A percentile compares a stretch with the other conserved stretches of the same genome.
These are phyloP conservation scores for Hordeum marinum DNA, from an alignment of 176 grass and related monocot species.

Conservation along the genomic window DNA sequence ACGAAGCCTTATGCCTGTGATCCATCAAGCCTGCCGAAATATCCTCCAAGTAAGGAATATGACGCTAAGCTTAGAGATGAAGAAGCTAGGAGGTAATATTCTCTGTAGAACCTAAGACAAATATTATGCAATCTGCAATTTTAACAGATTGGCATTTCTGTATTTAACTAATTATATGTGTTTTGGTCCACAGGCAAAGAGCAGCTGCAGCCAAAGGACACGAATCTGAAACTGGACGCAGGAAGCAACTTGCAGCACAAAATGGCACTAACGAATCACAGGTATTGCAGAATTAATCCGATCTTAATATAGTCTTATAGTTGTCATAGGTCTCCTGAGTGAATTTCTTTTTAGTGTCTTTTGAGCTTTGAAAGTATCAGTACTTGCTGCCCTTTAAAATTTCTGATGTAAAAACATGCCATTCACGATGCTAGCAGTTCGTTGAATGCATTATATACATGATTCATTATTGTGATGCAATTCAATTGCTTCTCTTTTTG, in stretches of 20 bases:
- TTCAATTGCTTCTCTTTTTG: neutral
- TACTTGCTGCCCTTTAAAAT: too few species aligned
- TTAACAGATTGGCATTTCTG: neutral
- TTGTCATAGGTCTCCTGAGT: neutral
- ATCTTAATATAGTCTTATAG: slow-evolving; percentile 4
- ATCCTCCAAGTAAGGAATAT: slow-evolving; percentile 99
- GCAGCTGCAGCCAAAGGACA: slow-evolving; percentile 66
- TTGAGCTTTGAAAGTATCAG: neutral
- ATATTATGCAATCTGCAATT: slow-evolving; percentile 1
- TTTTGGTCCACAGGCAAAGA: slow-evolving; percentile 60
- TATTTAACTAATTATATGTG: neutral
- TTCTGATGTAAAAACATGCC: neutral
- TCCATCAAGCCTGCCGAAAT: slow-evolving; percentile 88
- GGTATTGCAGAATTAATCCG: slow-evolving; percentile 42
- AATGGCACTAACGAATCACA: slow-evolving; percentile 65
- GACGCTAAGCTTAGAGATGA: slow-evolving; percentile 95
- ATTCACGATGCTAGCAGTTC: slow-evolving; percentile 3
- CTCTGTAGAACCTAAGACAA: neutral
- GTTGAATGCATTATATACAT: neutral
- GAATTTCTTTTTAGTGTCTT: neutral
- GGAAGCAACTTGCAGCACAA: slow-evolving; percentile 64
- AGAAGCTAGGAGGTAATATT: slow-evolving; percentile 74
- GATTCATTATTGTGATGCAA: neutral
- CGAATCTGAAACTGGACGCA: slow-evolving; percentile 56
- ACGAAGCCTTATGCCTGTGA: slow-evolving; percentile 89